These are phyloP conservation scores for Phytophthora ohioensis DNA, from an alignment of 352 stramenopile genomes.

Conservation along the genomic window DNA sequence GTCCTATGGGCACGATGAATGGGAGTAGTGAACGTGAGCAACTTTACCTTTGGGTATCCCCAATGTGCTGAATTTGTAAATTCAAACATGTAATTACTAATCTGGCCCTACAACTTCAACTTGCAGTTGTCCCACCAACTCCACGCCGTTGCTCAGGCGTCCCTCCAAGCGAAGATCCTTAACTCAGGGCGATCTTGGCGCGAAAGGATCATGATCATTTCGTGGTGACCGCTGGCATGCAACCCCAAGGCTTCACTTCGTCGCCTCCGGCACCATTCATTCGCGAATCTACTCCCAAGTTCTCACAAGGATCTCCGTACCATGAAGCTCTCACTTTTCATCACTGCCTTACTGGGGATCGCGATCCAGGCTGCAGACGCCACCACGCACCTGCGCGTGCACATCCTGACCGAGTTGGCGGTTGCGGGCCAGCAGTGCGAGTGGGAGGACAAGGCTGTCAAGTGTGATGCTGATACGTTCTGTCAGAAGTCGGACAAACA, in stretches of 20 bases:
- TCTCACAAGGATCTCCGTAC: background rate
- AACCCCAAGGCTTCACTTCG: background rate
- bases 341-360: background rate
- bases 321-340: conserved; percentile 4
- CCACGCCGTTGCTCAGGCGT: background rate
- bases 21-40: no score
- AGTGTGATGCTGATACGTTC: conserved; percentile 10
- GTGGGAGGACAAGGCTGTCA: conserved; percentile 11
- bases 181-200: conserved; percentile 4
- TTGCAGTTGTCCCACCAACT: background rate
- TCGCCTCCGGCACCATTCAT: background rate
- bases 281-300: background rate
- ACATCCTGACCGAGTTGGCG: conserved; percentile 2
- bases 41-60: no score
- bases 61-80: background rate
- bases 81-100: background rate
- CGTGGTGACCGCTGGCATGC: background rate
- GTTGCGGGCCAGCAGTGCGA: background rate
- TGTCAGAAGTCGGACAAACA: conserved; percentile 22
- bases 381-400: background rate
- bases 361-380: background rate
- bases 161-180: background rate
- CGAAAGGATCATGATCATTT: background rate
- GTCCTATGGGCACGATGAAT: no score
- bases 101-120: conserved; percentile 1